Evolutionary conservation across 495 filamentous ascomycete species (phyloP).

Genomic region (Penicillium arizonense): DNA sequence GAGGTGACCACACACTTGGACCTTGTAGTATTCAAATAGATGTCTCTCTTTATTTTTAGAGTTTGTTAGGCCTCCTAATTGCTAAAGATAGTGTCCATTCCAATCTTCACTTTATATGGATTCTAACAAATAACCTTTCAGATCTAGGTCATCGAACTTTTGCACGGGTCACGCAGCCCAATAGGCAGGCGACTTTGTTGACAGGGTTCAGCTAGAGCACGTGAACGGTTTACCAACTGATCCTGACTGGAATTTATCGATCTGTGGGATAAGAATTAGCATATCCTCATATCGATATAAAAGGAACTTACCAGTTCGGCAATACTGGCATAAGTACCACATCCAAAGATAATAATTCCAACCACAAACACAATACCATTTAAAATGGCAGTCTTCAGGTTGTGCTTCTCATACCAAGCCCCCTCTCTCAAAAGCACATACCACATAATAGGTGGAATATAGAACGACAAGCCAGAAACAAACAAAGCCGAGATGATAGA

Average conservation of each 20-base stretch:
- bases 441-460: conserved; percentile 63
- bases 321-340: conserved; percentile 52
- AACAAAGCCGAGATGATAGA: conserved; percentile 58
- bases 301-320: conserved; percentile 17
- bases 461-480: conserved; percentile 63
- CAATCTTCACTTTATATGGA: no score
- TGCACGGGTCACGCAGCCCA: no score
- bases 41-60: no score
- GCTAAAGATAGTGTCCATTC: no score
- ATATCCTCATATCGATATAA: not conserved
- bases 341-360: conserved; percentile 47
- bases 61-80: no score
- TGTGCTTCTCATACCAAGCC: conserved; percentile 24
- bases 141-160: no score
- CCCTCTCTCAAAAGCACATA: conserved; percentile 48
- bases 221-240: conserved; percentile 6
- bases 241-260: conserved; percentile 1
- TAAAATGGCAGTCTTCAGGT: conserved; percentile 5
- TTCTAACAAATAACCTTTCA: no score
- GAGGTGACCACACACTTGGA: no score
- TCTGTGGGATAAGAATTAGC: not conserved
- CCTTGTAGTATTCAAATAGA: no score
- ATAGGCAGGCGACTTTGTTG: no score
- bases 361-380: conserved; percentile 13
- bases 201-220: not conserved